Percentiles rank a stretch among this genome's conserved stretches.
Conservation (phyloP, 768 basidiomycete genomes). For the Suillus tomentosus region DNA sequence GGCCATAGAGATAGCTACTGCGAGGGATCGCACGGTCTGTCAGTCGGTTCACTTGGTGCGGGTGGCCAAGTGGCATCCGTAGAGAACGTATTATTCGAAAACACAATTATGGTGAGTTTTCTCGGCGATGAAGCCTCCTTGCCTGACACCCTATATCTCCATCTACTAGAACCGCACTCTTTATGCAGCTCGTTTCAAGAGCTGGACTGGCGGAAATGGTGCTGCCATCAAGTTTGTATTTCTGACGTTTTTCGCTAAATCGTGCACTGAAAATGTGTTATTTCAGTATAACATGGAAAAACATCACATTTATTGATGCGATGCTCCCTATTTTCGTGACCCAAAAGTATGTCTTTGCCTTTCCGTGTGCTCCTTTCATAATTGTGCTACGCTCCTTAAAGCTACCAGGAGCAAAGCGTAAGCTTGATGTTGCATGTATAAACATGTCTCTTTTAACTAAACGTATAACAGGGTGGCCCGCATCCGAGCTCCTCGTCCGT, state of each 20-base stretch:
- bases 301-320: slow-evolving; percentile 54
- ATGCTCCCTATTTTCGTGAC: slow-evolving; percentile 63
- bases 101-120: slow-evolving; percentile 42
- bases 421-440: slow-evolving; percentile 13
- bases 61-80: slow-evolving; percentile 52
- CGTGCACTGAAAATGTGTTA: background rate
- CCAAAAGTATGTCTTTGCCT: slow-evolving; percentile 51
- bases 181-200: slow-evolving; percentile 68
- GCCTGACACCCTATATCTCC: slow-evolving; percentile 10
- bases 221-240: slow-evolving; percentile 52
- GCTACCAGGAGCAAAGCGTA: slow-evolving; percentile 66
- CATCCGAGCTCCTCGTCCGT: slow-evolving; percentile 43
- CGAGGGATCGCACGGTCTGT: slow-evolving; percentile 60
- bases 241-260: background rate
- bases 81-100: slow-evolving; percentile 57
- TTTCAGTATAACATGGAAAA: slow-evolving; percentile 56
- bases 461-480: slow-evolving; percentile 36
- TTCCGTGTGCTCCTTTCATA: background rate
- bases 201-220: slow-evolving; percentile 66
- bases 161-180: slow-evolving; percentile 48
- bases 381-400: slow-evolving; percentile 21
- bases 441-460: background rate
- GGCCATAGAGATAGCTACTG: slow-evolving; percentile 49
- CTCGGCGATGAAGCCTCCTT: background rate
- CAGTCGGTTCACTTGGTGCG: slow-evolving; percentile 50